Conservation (phyloP, 2,329 filamentous ascomycete genomes). For the Conoideocrella luteorostrata region DNA sequence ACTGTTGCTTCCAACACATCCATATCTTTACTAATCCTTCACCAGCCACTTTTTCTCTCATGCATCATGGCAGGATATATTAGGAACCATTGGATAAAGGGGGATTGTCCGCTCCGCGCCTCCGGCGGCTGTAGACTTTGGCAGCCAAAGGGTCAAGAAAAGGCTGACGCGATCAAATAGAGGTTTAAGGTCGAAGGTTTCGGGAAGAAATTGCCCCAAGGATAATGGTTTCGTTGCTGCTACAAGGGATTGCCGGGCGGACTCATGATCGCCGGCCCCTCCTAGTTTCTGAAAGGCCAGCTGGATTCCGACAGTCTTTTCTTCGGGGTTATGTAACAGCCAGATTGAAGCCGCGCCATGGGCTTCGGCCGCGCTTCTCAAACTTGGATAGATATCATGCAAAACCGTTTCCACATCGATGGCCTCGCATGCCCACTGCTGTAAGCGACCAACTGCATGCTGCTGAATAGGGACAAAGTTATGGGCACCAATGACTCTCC, state of each 20-base stretch:
- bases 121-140: conserved; percentile 5
- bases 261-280: conserved; percentile 3
- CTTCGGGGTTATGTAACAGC: conserved; percentile 8
- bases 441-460: conserved; percentile 10
- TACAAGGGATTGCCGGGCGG: not conserved
- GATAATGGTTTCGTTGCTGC: too few relatives aligned
- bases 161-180: conserved; percentile 5
- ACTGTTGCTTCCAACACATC: too few relatives aligned
- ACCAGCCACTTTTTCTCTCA: too few relatives aligned
- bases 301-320: conserved; percentile 3
- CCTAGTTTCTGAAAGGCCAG: conserved; percentile 6
- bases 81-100: conserved; percentile 9
- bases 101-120: conserved; percentile 7
- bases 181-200: not conserved
- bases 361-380: conserved; percentile 3
- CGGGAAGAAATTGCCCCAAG: not conserved
- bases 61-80: conserved; percentile 3
- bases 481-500: conserved; percentile 11
- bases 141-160: conserved; percentile 10
- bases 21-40: too few relatives aligned
- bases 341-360: conserved; percentile 8
- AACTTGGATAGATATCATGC: not conserved
- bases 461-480: conserved; percentile 9
- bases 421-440: conserved; percentile 3
- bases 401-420: conserved; percentile 5